These are phyloP conservation scores for Sporodiniella umbellata DNA, from an alignment of 371 early-diverging fungal genomes.

Conservation along the genomic window DNA sequence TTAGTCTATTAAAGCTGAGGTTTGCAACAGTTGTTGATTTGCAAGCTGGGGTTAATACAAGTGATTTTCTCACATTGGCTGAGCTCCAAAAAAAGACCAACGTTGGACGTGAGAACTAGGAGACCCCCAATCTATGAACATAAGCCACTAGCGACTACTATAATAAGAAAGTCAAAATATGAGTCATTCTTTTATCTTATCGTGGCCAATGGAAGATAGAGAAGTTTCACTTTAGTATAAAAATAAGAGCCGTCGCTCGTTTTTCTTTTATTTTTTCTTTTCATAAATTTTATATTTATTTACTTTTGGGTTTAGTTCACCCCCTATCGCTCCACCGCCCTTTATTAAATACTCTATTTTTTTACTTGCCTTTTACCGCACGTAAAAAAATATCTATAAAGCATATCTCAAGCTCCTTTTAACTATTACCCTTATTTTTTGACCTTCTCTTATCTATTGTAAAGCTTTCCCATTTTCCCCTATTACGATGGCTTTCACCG, in stretches of 20 bases:
- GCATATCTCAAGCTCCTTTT: background rate
- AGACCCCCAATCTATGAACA: background rate
- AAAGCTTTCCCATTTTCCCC: slow-evolving; percentile 4
- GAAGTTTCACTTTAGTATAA: background rate
- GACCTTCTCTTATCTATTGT: background rate
- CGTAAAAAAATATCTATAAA: too few relatives aligned
- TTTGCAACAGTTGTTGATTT: too few relatives aligned
- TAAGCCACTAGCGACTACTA: background rate
- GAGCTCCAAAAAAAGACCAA: background rate
- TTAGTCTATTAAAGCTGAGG: too few relatives aligned
- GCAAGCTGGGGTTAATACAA: too few relatives aligned
- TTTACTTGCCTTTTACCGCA: background rate
- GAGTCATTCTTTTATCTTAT: slow-evolving; percentile 6
- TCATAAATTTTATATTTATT: background rate
- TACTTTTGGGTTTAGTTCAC: slow-evolving; percentile 1
- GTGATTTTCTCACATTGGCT: background rate
- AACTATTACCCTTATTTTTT: background rate
- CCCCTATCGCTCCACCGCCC: too few relatives aligned
- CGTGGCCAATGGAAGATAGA: slow-evolving; percentile 1
- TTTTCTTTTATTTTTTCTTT: background rate
- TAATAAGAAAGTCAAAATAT: slow-evolving; percentile 14
- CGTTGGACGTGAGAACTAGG: background rate
- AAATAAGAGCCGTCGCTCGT: background rate
- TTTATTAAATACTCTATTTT: too few relatives aligned
- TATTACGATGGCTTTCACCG: slow-evolving; percentile 22